Conservation (phyloP, 176 grass and related monocot genomes). For the Poa pratensis region DNA sequence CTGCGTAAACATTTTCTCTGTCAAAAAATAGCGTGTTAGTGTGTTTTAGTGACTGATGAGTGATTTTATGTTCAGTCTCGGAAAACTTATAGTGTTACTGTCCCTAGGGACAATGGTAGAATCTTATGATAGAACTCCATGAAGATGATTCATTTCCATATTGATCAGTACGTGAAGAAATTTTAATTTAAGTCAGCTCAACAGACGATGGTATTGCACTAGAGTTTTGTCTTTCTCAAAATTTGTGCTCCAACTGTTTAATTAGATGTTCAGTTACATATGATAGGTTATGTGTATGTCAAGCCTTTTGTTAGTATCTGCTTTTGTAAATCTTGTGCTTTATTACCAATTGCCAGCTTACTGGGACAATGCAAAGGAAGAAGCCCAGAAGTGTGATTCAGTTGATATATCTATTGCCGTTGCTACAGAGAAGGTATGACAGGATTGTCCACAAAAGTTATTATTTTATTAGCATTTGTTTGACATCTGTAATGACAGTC, state of each 20-base stretch:
- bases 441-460: not conserved
- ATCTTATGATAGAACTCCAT: not conserved
- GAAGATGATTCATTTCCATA: slow-evolving; percentile 27
- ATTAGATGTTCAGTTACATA: slow-evolving; percentile 19
- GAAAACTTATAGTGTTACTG: not conserved
- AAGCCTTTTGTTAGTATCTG: not conserved
- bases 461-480: slow-evolving; percentile 28
- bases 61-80: not conserved
- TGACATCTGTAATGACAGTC: slow-evolving; percentile 36
- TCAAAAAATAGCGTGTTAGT: not conserved
- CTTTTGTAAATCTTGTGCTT: slow-evolving; percentile 37
- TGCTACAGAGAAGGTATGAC: slow-evolving; percentile 84
- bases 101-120: slow-evolving; percentile 7
- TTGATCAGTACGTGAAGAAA: slow-evolving; percentile 20
- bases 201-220: not conserved
- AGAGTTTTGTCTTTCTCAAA: slow-evolving; percentile 22
- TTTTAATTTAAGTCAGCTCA: not conserved
- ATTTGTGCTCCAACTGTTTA: not conserved
- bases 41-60: not conserved
- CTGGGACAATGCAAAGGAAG: slow-evolving; percentile 77
- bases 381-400: slow-evolving; percentile 68
- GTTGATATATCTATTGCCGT: slow-evolving; percentile 98
- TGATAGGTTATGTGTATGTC: slow-evolving; percentile 27
- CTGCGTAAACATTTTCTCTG: not conserved
- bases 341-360: slow-evolving; percentile 66